Percentiles rank a stretch among this genome's conserved stretches.
Evolutionary conservation across 2,329 filamentous ascomycete species (phyloP).

Genomic region (Diaporthe caulivora): DNA sequence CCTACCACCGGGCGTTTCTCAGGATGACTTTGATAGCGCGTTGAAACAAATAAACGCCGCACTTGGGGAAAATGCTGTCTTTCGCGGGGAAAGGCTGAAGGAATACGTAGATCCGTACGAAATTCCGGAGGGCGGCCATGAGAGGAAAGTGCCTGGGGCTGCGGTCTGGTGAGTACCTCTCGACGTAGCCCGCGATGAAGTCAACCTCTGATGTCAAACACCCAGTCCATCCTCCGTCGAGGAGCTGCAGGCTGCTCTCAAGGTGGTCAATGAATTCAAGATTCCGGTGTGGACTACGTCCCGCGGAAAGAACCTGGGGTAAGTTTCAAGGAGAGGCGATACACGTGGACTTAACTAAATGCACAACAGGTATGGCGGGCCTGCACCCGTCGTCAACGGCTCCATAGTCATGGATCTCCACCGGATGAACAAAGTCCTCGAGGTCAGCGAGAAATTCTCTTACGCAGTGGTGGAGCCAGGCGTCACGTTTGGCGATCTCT

Average conservation of each 20-base stretch:
- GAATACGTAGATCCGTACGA: conserved; percentile 63
- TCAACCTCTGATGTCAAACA: conserved; percentile 12
- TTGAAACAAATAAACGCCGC: conserved; percentile 50
- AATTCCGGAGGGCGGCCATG: conserved; percentile 53
- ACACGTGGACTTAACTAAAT: not conserved
- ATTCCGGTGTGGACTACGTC: conserved; percentile 49
- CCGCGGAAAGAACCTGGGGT: conserved; percentile 59
- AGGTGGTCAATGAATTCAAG: conserved; percentile 50
- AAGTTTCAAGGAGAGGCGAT: not conserved
- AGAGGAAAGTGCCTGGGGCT: conserved; percentile 56
- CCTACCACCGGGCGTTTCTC: conserved; percentile 55
- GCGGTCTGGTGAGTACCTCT: conserved; percentile 52
- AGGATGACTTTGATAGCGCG: conserved; percentile 52
- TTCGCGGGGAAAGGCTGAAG: conserved; percentile 51
- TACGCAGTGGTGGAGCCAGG: conserved; percentile 61
- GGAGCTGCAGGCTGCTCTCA: conserved; percentile 50
- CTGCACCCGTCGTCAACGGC: conserved; percentile 59
- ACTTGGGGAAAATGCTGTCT: conserved; percentile 54
- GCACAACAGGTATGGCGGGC: conserved; percentile 58
- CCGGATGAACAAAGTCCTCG: conserved; percentile 58
- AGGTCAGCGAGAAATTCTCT: conserved; percentile 56
- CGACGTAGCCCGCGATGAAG: not conserved
- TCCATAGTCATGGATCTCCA: conserved; percentile 60
- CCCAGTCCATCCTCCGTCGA: conserved; percentile 48
- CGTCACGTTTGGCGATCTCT: conserved; percentile 60